Conservation (phyloP, 768 basidiomycete genomes). For the Kwoniella dejecticola region DNA sequence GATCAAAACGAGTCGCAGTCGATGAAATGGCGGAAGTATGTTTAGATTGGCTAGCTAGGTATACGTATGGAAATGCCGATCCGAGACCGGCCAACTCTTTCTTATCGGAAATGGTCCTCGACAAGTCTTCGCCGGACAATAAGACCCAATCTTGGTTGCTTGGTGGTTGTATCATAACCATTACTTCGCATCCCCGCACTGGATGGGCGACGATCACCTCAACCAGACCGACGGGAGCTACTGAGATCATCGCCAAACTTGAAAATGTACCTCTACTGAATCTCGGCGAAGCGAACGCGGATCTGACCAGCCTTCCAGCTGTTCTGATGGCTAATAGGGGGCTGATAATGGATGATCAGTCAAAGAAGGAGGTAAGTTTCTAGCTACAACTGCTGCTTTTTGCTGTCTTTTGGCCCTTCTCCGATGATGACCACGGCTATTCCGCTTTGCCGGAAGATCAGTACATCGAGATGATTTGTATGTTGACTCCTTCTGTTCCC, state of each 20-base stretch:
- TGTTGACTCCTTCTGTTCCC: too few relatives aligned
- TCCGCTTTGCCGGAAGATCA: too few relatives aligned
- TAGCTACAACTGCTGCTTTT: too few relatives aligned
- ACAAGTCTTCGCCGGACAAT: slow-evolving; percentile 26
- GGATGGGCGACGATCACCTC: slow-evolving; percentile 90
- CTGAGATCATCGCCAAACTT: slow-evolving; percentile 76
- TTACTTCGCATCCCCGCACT: slow-evolving; percentile 68
- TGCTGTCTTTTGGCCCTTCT: too few relatives aligned
- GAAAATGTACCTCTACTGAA: slow-evolving; percentile 88
- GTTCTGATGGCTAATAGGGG: slow-evolving; percentile 72
- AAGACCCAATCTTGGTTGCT: slow-evolving; percentile 76
- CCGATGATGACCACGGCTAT: too few relatives aligned
- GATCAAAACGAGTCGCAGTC: slow-evolving; percentile 69
- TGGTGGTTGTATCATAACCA: slow-evolving; percentile 80
- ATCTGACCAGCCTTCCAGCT: slow-evolving; percentile 70
- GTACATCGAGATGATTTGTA: too few relatives aligned
- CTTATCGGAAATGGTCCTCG: slow-evolving; percentile 75
- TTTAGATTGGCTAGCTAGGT: slow-evolving; percentile 95
- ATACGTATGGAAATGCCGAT: slow-evolving; percentile 90
- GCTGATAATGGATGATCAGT: slow-evolving; percentile 26
- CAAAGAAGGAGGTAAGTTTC: background rate
- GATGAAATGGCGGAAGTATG: slow-evolving; percentile 94
- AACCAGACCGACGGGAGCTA: slow-evolving; percentile 84
- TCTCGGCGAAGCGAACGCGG: slow-evolving; percentile 80
- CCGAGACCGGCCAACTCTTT: slow-evolving; percentile 80